phyloP scores from a whole-genome alignment of 2,329 filamentous ascomycete genomes.

The Aspergillus sp. region DNA sequence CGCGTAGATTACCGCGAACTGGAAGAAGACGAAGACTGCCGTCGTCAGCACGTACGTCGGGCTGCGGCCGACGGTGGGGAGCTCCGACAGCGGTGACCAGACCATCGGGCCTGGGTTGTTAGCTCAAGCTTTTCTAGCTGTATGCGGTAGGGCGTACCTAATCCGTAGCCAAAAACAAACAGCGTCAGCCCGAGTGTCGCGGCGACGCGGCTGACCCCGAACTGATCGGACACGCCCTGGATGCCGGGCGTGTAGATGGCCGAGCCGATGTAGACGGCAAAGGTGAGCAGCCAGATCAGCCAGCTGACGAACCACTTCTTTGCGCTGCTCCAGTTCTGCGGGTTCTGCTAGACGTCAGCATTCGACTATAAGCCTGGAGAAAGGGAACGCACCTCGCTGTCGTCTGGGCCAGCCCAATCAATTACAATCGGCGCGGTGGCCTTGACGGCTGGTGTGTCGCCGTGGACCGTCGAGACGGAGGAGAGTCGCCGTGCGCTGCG shows the following conservation, averaged over 20 bases:
- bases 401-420: constrained; percentile 16
- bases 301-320: constrained; percentile 48
- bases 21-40: constrained; percentile 50
- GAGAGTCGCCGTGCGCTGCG: background rate
- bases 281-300: constrained; percentile 48
- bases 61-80: constrained; percentile 51
- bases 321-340: constrained; percentile 45
- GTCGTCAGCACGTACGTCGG: constrained; percentile 51
- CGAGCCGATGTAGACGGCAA: constrained; percentile 52
- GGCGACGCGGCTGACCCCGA: constrained; percentile 46
- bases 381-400: constrained; percentile 11
- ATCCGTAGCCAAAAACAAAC: constrained; percentile 49
- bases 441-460: background rate
- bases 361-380: background rate
- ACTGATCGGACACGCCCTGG: constrained; percentile 39
- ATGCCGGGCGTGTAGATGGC: constrained; percentile 52
- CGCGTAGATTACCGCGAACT: constrained; percentile 48
- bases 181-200: constrained; percentile 51
- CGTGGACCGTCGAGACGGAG: constrained; percentile 1
- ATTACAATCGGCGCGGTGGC: constrained; percentile 11
- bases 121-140: no score
- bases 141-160: constrained; percentile 27
- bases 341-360: constrained; percentile 34
- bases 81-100: constrained; percentile 47
- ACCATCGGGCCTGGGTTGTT: constrained; percentile 42